Evolutionary conservation across 768 basidiomycete genomes (phyloP).

Genomic region (Collybia sp.): DNA sequence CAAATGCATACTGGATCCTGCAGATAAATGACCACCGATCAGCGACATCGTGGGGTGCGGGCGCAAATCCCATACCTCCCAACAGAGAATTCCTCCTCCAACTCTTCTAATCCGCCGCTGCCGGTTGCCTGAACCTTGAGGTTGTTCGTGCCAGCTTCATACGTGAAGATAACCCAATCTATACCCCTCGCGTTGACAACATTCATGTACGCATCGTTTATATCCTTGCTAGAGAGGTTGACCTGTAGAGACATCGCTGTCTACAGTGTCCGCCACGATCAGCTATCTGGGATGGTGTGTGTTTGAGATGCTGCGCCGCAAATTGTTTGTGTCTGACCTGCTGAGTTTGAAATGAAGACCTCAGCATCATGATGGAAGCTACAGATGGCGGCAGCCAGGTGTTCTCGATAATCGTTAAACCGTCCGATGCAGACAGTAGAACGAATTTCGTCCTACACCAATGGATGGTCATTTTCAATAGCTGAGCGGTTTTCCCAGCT

Average conservation of each 20-base stretch:
- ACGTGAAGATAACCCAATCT: conserved; percentile 79
- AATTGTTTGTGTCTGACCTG: no score
- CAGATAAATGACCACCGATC: conserved; percentile 4
- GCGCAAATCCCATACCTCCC: conserved; percentile 56
- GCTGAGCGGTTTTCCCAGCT: no score
- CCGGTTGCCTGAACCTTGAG: conserved; percentile 85
- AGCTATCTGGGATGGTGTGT: no score
- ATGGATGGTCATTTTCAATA: no score
- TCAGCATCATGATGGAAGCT: no score
- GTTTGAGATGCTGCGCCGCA: no score
- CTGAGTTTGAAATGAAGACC: no score
- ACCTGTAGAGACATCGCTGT: conserved; percentile 69
- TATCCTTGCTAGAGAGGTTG: conserved; percentile 71
- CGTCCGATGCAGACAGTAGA: no score
- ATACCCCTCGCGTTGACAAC: conserved; percentile 63
- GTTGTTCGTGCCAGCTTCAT: conserved; percentile 79
- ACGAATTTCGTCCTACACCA: no score
- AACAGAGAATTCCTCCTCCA: conserved; percentile 94
- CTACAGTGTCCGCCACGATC: no score
- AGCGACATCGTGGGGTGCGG: conserved; percentile 6
- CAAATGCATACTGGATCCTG: conserved; percentile 94
- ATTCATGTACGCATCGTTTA: conserved; percentile 70
- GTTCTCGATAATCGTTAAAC: no score
- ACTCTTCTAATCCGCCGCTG: conserved; percentile 82
- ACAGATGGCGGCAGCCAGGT: no score